Percentiles rank a stretch among this genome's conserved stretches.
Conservation (phyloP, 495 filamentous ascomycete species). For the Venustampulla echinocandica region DNA sequence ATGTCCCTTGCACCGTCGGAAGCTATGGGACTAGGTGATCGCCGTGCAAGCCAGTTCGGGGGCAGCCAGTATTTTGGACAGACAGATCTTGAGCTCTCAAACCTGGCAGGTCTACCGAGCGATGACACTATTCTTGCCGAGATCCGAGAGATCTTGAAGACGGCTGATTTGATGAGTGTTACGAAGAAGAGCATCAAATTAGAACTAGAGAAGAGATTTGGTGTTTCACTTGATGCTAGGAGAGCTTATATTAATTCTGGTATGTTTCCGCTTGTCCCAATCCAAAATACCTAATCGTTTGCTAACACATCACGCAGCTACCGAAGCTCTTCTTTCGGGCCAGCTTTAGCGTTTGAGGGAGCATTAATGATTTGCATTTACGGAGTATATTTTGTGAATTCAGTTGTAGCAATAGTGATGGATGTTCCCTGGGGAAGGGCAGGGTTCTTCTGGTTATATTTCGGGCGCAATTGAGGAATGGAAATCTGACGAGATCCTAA, state of each 20-base stretch:
- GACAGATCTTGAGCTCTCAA: slow-evolving; percentile 62
- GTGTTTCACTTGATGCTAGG: slow-evolving; percentile 67
- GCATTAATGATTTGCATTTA: too few species aligned
- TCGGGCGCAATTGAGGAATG: too few species aligned
- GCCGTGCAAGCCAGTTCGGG: slow-evolving; percentile 27
- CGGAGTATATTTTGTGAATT: too few species aligned
- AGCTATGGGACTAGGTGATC: slow-evolving; percentile 38
- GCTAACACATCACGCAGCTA: slow-evolving; percentile 40
- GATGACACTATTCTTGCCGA: slow-evolving; percentile 89
- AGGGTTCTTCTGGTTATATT: too few species aligned
- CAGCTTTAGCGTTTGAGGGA: too few species aligned
- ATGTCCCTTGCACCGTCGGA: slow-evolving; percentile 79
- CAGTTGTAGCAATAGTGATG: too few species aligned
- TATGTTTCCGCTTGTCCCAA: slow-evolving; percentile 36
- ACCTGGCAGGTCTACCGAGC: slow-evolving; percentile 57
- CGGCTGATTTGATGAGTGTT: slow-evolving; percentile 90
- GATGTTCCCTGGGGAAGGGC: too few species aligned
- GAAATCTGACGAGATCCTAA: too few species aligned
- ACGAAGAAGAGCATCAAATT: slow-evolving; percentile 98
- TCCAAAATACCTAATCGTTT: slow-evolving; percentile 2
- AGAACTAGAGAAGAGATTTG: slow-evolving; percentile 85
- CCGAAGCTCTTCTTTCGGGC: slow-evolving; percentile 39
- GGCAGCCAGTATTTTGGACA: slow-evolving; percentile 35
- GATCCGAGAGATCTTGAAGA: slow-evolving; percentile 85
- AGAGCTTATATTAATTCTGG: slow-evolving; percentile 89